Conservation (phyloP, 306 rosid genomes). For the Sechiopsis laciniata region DNA sequence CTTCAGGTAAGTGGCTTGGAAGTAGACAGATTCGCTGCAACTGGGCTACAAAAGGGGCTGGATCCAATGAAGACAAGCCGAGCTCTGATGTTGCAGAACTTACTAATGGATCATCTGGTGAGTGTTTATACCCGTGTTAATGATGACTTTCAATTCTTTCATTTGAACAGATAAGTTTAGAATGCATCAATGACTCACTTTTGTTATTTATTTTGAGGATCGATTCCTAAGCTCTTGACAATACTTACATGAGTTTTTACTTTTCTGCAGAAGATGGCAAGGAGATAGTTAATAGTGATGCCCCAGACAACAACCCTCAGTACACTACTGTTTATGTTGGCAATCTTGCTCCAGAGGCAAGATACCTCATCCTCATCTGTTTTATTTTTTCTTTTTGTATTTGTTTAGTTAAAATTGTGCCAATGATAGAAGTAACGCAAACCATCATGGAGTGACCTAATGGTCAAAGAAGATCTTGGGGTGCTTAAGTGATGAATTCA, state of each 20-base stretch:
- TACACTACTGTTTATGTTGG: constrained; percentile 95
- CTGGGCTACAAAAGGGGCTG: constrained; percentile 98
- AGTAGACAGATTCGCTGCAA: constrained; percentile 94
- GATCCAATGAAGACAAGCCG: constrained; percentile 67
- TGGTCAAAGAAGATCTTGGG: too few relatives aligned
- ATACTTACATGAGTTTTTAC: not conserved
- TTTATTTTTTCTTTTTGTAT: too few relatives aligned
- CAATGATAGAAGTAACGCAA: too few relatives aligned
- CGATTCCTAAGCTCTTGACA: not conserved
- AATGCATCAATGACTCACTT: too few relatives aligned
- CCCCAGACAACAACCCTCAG: constrained; percentile 89
- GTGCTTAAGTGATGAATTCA: too few relatives aligned
- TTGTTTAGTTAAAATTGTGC: too few relatives aligned
- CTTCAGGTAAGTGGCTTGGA: constrained; percentile 91
- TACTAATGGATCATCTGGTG: constrained; percentile 84
- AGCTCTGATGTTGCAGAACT: constrained; percentile 76
- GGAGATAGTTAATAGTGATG: constrained; percentile 61
- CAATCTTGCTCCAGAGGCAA: constrained; percentile 84
- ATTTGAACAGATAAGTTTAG: too few relatives aligned
- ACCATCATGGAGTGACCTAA: too few relatives aligned
- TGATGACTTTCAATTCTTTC: too few relatives aligned
- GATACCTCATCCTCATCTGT: not conserved
- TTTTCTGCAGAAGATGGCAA: constrained; percentile 76
- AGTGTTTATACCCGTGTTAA: not conserved
- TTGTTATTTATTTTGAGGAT: too few relatives aligned